Conservation (phyloP, 208 protist genomes). For the Trypanosoma cruzi region DNA sequence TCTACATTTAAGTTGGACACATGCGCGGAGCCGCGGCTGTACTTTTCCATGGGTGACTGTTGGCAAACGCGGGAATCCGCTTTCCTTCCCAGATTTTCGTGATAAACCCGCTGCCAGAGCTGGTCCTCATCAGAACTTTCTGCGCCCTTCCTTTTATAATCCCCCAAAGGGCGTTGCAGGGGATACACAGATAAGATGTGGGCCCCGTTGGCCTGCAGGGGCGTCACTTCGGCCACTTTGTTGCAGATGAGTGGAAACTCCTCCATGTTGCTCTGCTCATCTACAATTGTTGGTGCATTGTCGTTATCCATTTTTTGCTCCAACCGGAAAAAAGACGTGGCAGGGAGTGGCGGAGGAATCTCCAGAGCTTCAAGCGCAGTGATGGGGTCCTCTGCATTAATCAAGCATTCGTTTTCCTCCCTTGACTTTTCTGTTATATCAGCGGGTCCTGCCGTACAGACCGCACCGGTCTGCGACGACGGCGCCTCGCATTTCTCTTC, state of each 20-base stretch:
- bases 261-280: no score
- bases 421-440: neutral
- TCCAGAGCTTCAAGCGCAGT: no score
- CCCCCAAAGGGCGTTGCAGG: neutral
- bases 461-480: neutral
- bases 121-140: neutral
- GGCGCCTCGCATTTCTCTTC: neutral
- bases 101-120: neutral
- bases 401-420: neutral
- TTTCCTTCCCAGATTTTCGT: slow-evolving; percentile 16
- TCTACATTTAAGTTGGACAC: neutral
- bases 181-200: slow-evolving; percentile 16
- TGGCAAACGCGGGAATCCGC: neutral
- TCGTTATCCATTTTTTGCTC: no score
- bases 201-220: slow-evolving; percentile 6
- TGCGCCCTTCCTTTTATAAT: neutral
- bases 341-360: no score
- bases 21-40: neutral
- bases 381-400: no score
- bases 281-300: no score
- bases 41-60: neutral
- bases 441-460: neutral
- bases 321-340: no score
- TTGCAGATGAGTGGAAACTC: neutral
- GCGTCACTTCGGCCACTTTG: neutral